phyloP scores from a whole-genome alignment of 2,329 filamentous ascomycete species.

The Cucurbitaria berberidis region DNA sequence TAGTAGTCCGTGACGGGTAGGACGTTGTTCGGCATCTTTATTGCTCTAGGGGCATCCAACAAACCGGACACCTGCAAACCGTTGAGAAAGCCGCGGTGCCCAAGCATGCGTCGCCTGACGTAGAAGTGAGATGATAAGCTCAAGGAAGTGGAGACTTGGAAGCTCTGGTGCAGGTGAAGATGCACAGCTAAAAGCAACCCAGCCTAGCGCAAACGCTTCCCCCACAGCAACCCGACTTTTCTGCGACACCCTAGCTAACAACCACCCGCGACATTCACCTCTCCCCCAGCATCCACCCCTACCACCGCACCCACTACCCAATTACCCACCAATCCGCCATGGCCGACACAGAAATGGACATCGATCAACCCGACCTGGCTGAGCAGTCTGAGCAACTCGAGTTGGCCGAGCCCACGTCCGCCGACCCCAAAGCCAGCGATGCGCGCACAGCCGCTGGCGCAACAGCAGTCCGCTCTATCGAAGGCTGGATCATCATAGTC shows the following conservation, averaged over 20 bases:
- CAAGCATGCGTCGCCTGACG: not conserved
- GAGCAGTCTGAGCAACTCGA: constrained; percentile 48
- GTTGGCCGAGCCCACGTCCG: constrained; percentile 43
- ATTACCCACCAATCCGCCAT: constrained; percentile 33
- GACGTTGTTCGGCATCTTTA: not conserved
- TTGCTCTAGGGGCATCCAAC: not conserved
- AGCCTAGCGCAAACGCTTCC: not conserved
- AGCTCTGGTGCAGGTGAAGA: not conserved
- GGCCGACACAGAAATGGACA: constrained; percentile 56
- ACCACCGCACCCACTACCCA: constrained; percentile 3
- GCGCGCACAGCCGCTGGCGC: constrained; percentile 77
- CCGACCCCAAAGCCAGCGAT: constrained; percentile 62
- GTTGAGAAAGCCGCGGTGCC: not conserved
- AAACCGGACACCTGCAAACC: not conserved
- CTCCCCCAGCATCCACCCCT: not conserved
- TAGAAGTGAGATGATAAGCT: not conserved
- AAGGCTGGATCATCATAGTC: constrained; percentile 87
- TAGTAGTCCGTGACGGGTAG: not conserved
- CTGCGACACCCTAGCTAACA: constrained; percentile 7
- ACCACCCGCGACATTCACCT: not conserved
- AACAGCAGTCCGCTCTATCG: constrained; percentile 82
- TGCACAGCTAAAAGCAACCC: not conserved
- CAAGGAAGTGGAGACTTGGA: not conserved
- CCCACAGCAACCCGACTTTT: constrained; percentile 7
- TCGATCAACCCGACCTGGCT: constrained; percentile 50